phyloP scores from a whole-genome alignment of 2,329 filamentous ascomycete species.

The Blastomyces silverae region DNA sequence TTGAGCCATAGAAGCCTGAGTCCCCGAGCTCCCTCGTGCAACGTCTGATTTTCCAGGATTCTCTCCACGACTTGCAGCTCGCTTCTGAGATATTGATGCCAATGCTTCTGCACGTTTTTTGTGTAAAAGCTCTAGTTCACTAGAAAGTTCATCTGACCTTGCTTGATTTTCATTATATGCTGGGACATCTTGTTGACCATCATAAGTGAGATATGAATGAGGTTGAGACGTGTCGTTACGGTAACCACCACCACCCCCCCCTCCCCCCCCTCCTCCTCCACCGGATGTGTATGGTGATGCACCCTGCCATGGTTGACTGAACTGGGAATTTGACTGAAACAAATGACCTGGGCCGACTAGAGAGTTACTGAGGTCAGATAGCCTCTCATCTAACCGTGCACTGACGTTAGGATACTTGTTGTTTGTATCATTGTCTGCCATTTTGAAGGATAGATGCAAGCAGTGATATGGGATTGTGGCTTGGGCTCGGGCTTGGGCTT shows the following conservation, averaged over 20 bases:
- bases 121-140: slow-evolving; percentile 13
- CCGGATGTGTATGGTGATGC: background rate
- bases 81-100: slow-evolving; percentile 14
- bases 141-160: background rate
- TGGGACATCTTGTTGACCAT: background rate
- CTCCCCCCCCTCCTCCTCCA: background rate
- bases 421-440: background rate
- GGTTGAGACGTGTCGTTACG: background rate
- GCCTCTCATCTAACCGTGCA: slow-evolving; percentile 11
- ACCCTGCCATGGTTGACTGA: slow-evolving; percentile 9
- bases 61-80: slow-evolving; percentile 8
- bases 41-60: background rate
- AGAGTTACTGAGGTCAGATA: slow-evolving; percentile 14
- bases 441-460: slow-evolving; percentile 1
- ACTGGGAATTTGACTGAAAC: slow-evolving; percentile 5
- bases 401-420: slow-evolving; percentile 2
- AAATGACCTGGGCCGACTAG: slow-evolving; percentile 12
- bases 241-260: background rate
- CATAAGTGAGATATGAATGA: background rate
- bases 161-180: background rate
- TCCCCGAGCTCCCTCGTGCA: background rate
- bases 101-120: slow-evolving; percentile 13
- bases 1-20: slow-evolving; percentile 2
- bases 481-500: background rate
- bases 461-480: too few relatives aligned